Evolutionary conservation across 2,329 filamentous ascomycete species (phyloP), one percentile per base, ranked within the genome.

Genomic region (Fusarium pseudonygamai): DNA sequence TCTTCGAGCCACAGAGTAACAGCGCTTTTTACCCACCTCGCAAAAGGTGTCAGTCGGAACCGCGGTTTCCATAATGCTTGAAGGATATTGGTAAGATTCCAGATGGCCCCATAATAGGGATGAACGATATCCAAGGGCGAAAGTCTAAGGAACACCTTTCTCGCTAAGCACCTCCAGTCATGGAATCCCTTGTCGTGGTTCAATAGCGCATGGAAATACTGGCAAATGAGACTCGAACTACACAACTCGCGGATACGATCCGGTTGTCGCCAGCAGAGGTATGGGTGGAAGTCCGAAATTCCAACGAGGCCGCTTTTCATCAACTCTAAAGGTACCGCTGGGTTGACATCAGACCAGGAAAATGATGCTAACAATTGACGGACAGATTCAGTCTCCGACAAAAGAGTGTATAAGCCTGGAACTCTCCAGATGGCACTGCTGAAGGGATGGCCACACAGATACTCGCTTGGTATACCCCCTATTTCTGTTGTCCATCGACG

Each of bases 311-410:
- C 49, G 2, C 9, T 22, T 0, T 6, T 22, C 2, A 52, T 6
- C 7, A 52, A 3, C 5, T 36, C 4, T 7, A 52, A 34, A 3
- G 4, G 9, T 6, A 52, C 9, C 0, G n/a, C 9, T 52, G 49
- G 49, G 9, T 36, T 7, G 30, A 15, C 9, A 13, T 18, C 0
- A 1, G 0, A 0, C 20, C 22, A 50, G 11, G 2, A 0, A 16
- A 34, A 32, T 20, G 47, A 50, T 11, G 7, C 4, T 6, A 34
- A 10, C 6, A 36, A 1, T 15, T 37, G 49, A 22, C 32, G 8
- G 3, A 52, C 2, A 3, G 12, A 6, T 6, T 1, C n/a, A 0
- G 32, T 1, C 8, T 15, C 9, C 0, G 6, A 20, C 6, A 36
- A 15, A 11, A 52, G 4, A 20, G n/a, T 26, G 49, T 22, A 10